These are phyloP conservation scores for Schoenoplectus tabernaemontani DNA, from an alignment of 202 grass and related monocot genomes.

Conservation along the genomic window DNA sequence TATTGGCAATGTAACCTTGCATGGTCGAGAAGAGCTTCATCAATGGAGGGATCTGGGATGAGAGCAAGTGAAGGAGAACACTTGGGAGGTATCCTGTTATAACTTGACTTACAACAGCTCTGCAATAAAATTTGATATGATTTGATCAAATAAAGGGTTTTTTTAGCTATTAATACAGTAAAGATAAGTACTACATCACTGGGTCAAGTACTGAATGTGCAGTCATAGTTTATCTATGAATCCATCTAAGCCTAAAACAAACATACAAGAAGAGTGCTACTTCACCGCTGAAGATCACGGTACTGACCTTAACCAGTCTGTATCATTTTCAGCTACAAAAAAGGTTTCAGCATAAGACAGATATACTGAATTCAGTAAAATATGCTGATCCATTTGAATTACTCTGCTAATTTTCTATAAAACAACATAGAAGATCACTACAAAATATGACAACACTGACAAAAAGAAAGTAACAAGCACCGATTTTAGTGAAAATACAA, in stretches of 20 bases:
- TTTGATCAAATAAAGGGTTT: conserved; percentile 6
- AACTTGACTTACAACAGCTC: conserved; percentile 76
- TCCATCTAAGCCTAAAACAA: neutral
- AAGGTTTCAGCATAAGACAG: neutral
- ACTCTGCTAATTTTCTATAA: neutral
- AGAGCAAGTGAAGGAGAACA: conserved; percentile 70
- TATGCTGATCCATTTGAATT: neutral
- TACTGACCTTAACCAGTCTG: neutral
- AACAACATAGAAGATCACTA: conserved; percentile 6
- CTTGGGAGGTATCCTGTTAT: conserved; percentile 97
- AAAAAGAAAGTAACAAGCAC: conserved; percentile 23
- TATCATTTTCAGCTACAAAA: neutral
- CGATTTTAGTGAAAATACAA: conserved; percentile 2
- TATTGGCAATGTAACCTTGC: conserved; percentile 77
- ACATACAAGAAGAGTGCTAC: neutral
- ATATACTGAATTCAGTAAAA: conserved; percentile 10
- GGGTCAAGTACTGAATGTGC: neutral
- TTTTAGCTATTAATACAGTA: neutral
- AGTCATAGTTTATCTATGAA: neutral
- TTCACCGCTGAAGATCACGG: neutral
- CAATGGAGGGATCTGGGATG: conserved; percentile 60
- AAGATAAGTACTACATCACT: neutral
- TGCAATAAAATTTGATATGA: conserved; percentile 38
- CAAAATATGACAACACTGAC: neutral
- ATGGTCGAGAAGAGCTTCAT: conserved; percentile 92